These are phyloP conservation scores for Asparagopsis taxiformis DNA, from an alignment of 31 red algal species.

Conservation along the genomic window DNA sequence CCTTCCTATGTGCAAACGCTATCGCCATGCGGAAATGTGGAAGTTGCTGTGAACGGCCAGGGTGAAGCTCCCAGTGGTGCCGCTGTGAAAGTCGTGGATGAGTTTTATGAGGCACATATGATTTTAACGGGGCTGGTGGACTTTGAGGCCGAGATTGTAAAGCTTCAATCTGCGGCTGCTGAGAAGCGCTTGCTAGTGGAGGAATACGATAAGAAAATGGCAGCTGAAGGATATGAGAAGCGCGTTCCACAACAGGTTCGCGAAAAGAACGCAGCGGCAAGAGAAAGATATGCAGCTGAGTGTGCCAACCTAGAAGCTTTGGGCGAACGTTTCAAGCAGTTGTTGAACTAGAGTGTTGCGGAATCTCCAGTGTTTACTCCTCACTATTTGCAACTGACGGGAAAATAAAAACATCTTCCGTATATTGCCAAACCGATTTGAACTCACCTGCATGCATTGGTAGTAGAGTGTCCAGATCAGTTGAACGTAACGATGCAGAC, in stretches of 20 bases:
- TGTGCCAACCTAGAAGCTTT: slow-evolving; percentile 42
- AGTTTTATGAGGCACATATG: slow-evolving; percentile 65
- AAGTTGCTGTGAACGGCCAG: slow-evolving; percentile 21
- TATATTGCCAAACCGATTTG: too few relatives aligned
- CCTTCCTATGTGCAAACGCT: slow-evolving; percentile 66
- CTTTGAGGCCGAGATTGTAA: slow-evolving; percentile 81
- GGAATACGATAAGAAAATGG: slow-evolving; percentile 72
- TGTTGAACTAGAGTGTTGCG: slow-evolving; percentile 26
- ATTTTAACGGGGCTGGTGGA: slow-evolving; percentile 83
- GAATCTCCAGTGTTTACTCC: too few relatives aligned
- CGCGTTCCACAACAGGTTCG: slow-evolving; percentile 81
- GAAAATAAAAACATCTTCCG: too few relatives aligned
- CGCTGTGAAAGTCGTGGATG: slow-evolving; percentile 74
- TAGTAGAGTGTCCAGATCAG: too few relatives aligned
- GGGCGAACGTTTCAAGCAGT: slow-evolving; percentile 40
- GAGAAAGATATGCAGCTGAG: slow-evolving; percentile 53
- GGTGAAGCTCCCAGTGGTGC: slow-evolving; percentile 54
- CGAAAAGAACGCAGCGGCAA: slow-evolving; percentile 33
- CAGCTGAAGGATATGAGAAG: slow-evolving; percentile 75
- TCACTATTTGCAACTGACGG: too few relatives aligned
- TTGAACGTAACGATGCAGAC: too few relatives aligned
- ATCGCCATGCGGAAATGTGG: slow-evolving; percentile 35
- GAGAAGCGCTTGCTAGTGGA: slow-evolving; percentile 68
- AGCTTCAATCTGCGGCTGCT: slow-evolving; percentile 65
- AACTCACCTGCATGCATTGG: too few relatives aligned